Base-by-base conservation (phyloP, 2,329 filamentous ascomycete genomes). In the Zymoseptoria ardabiliae region DNA sequence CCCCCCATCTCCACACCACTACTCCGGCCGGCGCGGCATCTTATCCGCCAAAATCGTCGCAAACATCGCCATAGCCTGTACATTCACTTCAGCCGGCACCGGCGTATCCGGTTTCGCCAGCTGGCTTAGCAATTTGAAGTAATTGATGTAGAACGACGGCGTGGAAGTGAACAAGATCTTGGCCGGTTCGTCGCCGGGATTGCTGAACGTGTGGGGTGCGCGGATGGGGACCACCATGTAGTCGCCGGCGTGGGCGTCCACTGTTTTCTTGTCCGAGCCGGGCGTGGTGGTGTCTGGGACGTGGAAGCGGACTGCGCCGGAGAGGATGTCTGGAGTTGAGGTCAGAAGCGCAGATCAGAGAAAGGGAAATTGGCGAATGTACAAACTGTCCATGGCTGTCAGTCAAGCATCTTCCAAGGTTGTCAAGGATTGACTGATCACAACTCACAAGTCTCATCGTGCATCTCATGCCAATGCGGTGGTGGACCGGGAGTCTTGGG, bases 101-200 rank as follows among this genome's bases (percentile, higher is more conserved):
- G 73, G 72, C 63, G 75, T 75, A 54, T 78, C 78, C 17, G 72
- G 71, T 58, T 75, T 75, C 22, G 73, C 75, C 65, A 82, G 67
- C 64, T 75, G 72, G 10, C 75, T 73, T 65, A 83, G 64, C 50
- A 82, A 71, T 71, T 80, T 81, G 70, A 84, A 83, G 65, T 83
- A 83, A 59, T 82, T 79, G 62, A 84, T 80, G 65, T 82, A 83
- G 64, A 81, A 82, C 2, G 78, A 78, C 0, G 82, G 82, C 22
- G 80, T 84, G 59, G 77, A 81, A 0, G 82, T 84, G 67, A 83
- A 84, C 73, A 83, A 77, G 68, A 85, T 81, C 62, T 76, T 77
- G 2, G 80, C 78, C 61, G 82, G 80, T 63, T 80, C 75, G 53
- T 82, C 78, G 50, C 76, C 78, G 0, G 82, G 79, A 58, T 85